phyloP scores from a whole-genome alignment of 257 asterid genomes.

The Oldenlandia corymbosa region DNA sequence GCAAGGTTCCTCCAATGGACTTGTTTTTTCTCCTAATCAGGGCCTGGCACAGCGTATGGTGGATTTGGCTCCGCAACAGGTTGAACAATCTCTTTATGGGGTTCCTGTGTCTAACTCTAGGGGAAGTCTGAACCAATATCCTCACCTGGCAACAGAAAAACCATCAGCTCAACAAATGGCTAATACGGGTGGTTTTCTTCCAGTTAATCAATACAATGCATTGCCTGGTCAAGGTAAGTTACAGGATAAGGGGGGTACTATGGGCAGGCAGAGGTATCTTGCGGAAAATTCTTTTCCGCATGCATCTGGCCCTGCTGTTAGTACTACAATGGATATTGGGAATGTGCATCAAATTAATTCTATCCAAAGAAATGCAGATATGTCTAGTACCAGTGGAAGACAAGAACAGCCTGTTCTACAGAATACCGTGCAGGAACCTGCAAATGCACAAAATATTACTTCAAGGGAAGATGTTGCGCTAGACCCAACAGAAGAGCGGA shows the following conservation, averaged over 20 bases:
- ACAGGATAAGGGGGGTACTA: constrained; percentile 36
- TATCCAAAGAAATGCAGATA: constrained; percentile 37
- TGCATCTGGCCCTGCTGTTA: constrained; percentile 40
- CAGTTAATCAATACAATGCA: constrained; percentile 37
- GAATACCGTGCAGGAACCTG: constrained; percentile 38
- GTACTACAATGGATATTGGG: constrained; percentile 30
- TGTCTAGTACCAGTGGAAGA: constrained; percentile 33
- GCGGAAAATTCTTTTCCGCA: constrained; percentile 41
- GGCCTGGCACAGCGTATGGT: constrained; percentile 43
- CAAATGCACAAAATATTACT: constrained; percentile 31
- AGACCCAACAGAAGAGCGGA: constrained; percentile 87
- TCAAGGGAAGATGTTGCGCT: constrained; percentile 54
- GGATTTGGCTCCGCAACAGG: constrained; percentile 60
- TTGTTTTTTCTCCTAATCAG: constrained; percentile 39
- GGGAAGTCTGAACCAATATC: constrained; percentile 47
- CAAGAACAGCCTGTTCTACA: constrained; percentile 35
- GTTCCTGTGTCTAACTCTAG: constrained; percentile 78
- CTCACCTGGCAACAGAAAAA: constrained; percentile 48
- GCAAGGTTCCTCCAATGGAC: constrained; percentile 59
- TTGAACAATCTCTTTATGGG: constrained; percentile 82
- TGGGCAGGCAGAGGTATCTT: constrained; percentile 45
- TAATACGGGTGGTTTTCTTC: constrained; percentile 39
- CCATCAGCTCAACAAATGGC: constrained; percentile 44
- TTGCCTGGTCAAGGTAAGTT: constrained; percentile 40
- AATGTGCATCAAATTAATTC: constrained; percentile 45